phyloP scores from a whole-genome alignment of 1,139 yeast genomes.

The Hyphopichia burtonii region DNA sequence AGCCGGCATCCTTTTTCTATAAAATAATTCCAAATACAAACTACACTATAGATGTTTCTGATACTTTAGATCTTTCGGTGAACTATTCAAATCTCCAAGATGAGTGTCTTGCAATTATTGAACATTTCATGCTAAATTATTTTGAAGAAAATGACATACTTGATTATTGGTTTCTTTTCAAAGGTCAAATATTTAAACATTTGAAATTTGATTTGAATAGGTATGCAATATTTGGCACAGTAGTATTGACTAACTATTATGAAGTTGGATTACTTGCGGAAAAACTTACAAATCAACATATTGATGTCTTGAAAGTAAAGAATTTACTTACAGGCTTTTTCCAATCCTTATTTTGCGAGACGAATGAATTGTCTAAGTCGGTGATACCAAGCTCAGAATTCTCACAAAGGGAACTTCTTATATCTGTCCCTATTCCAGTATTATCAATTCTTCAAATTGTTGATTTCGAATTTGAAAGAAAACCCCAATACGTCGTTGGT shows the following conservation, averaged over 20 bases:
- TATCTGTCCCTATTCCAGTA: conserved; percentile 53
- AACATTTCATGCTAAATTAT: conserved; percentile 5
- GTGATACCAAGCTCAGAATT: conserved; percentile 1
- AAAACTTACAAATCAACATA: conserved; percentile 13
- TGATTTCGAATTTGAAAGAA: conserved; percentile 40
- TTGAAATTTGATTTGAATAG: conserved; percentile 36
- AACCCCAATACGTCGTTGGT: conserved; percentile 56
- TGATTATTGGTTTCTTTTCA: conserved; percentile 26
- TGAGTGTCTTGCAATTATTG: conserved; percentile 34
- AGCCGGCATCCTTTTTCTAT: conserved; percentile 64
- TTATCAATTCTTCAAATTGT: conserved; percentile 51
- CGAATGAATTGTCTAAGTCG: background rate
- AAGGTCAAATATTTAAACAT: conserved; percentile 19
- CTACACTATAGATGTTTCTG: conserved; percentile 23
- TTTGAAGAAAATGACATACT: conserved; percentile 11
- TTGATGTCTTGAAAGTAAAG: conserved; percentile 12
- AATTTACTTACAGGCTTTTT: conserved; percentile 14
- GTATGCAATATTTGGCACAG: conserved; percentile 31
- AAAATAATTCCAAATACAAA: conserved; percentile 34
- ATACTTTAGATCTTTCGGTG: conserved; percentile 42
- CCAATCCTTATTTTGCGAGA: background rate
- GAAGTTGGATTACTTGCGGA: conserved; percentile 16
- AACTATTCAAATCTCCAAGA: conserved; percentile 43
- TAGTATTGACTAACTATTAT: conserved; percentile 19
- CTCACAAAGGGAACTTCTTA: conserved; percentile 26